Percentiles rank a stretch among this genome's conserved stretches.
phyloP scores from a whole-genome alignment of 2,329 filamentous ascomycete species.

The Graphilbum fragrans region DNA sequence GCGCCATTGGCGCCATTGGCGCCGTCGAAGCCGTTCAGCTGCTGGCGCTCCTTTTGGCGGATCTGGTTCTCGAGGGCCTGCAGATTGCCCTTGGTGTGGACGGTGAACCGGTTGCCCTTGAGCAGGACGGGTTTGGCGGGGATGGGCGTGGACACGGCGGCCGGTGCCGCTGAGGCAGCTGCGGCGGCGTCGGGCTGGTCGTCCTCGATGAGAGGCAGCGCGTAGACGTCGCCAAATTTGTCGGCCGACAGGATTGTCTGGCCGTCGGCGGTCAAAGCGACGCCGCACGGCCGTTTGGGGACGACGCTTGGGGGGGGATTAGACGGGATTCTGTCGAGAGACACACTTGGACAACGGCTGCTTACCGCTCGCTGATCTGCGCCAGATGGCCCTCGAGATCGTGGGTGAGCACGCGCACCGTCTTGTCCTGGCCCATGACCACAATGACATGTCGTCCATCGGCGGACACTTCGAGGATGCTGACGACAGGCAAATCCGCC shows the following conservation, averaged over 20 bases:
- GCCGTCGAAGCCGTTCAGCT: too few species aligned
- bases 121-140: conserved; percentile 27
- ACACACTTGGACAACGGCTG: conserved; percentile 1
- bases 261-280: conserved; percentile 57
- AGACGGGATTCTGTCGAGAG: conserved; percentile 3
- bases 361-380: conserved; percentile 61
- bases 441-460: conserved; percentile 60
- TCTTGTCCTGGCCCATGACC: conserved; percentile 86
- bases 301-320: conserved; percentile 46
- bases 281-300: conserved; percentile 77
- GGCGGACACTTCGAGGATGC: conserved; percentile 51
- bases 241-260: conserved; percentile 71
- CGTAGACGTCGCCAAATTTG: conserved; percentile 96
- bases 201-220: conserved; percentile 54
- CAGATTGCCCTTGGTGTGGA: conserved; percentile 53
- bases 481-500: conserved; percentile 52
- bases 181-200: background rate
- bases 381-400: conserved; percentile 46
- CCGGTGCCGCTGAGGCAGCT: background rate
- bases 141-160: conserved; percentile 10
- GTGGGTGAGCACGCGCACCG: conserved; percentile 68
- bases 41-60: conserved; percentile 24
- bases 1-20: too few species aligned
- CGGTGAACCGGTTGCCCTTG: conserved; percentile 43
- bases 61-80: conserved; percentile 48